Conservation (phyloP, 2,329 filamentous ascomycete genomes). For the Claviceps sorghi region DNA sequence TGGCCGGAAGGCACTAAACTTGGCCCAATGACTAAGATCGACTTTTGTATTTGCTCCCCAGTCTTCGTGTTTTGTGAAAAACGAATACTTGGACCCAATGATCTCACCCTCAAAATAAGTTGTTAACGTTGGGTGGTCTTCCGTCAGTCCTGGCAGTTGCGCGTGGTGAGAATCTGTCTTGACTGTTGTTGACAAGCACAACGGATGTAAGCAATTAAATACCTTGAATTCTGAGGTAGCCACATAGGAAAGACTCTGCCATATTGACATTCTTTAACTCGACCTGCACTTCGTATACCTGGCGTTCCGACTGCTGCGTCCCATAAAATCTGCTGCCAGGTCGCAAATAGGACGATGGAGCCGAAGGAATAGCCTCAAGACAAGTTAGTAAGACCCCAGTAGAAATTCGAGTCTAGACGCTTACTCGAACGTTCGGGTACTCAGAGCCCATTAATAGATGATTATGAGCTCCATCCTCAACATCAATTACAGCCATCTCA, state of each 20-base stretch:
- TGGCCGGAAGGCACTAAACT: conserved; percentile 75
- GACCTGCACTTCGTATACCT: conserved; percentile 89
- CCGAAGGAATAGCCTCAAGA: conserved; percentile 49
- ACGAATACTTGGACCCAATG: conserved; percentile 88
- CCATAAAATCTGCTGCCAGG: conserved; percentile 80
- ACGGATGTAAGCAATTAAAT: not conserved
- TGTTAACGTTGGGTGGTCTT: conserved; percentile 92
- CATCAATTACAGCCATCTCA: conserved; percentile 13
- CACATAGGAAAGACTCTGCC: conserved; percentile 84
- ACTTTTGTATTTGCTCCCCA: conserved; percentile 91
- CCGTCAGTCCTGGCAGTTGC: conserved; percentile 56
- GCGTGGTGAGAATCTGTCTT: not conserved
- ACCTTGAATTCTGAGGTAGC: conserved; percentile 94
- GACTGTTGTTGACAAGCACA: not conserved
- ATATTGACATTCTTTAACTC: conserved; percentile 95
- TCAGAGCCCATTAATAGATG: conserved; percentile 24
- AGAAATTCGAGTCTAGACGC: conserved; percentile 6
- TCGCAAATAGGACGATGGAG: conserved; percentile 75
- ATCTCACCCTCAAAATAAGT: conserved; percentile 98
- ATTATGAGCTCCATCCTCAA: conserved; percentile 12
- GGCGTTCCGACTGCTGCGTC: conserved; percentile 83
- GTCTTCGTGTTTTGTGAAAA: conserved; percentile 71
- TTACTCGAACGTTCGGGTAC: conserved; percentile 22
- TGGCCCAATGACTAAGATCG: conserved; percentile 83
- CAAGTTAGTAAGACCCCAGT: conserved; percentile 3